Base-by-base conservation (phyloP, 2,329 filamentous ascomycete species). In the Fusarium odoratissimum region DNA sequence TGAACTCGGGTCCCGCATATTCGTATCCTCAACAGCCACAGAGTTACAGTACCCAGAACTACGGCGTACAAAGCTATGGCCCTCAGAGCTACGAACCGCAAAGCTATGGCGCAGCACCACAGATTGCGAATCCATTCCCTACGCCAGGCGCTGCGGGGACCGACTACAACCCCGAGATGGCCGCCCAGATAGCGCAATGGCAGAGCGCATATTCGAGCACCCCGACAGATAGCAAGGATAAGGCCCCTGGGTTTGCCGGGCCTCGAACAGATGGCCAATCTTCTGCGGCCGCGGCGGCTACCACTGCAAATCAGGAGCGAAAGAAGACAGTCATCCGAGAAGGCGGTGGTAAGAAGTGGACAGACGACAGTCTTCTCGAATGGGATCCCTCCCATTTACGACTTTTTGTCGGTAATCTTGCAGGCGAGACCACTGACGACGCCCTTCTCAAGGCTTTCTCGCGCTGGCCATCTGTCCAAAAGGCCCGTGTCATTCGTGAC, bases 381-480 rank as follows among this genome's bases (percentile, higher is more conserved):
- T 99, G 96, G 96, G 95, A 98, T 79, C 95, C 95, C 3, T 90
- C 93, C 33, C 96, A 99, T 80, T 93, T 97, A 78, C 94, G 96
- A 40, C 90, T 99, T 46, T 98, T 98, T 82, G 95, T 98, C 21
- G 96, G 96, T 73, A 99, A 99, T 81, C 89, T 99, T 57, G 96
- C 96, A 44, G 96, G 96, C 75, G 96, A 99, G 85, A 96, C 97
- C 35, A 99, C 96, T 2, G 96, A 99, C 82, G 96, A 99, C 62
- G 96, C 94, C 3, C 88, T 99, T 16, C 88, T 96, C 77, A 99
- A 99, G 83, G 96, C 96, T 4, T 99, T 99, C 78, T 88, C 93
- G 25, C 91, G 92, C 66, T 99, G 97, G 87, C 87, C 90, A 23
- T 97, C 94, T 3, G 91, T 98, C 30, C 92, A 95, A 75, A 98